Base-by-base conservation (phyloP, 2,329 filamentous ascomycete genomes). In the Cladosporium velox region DNA sequence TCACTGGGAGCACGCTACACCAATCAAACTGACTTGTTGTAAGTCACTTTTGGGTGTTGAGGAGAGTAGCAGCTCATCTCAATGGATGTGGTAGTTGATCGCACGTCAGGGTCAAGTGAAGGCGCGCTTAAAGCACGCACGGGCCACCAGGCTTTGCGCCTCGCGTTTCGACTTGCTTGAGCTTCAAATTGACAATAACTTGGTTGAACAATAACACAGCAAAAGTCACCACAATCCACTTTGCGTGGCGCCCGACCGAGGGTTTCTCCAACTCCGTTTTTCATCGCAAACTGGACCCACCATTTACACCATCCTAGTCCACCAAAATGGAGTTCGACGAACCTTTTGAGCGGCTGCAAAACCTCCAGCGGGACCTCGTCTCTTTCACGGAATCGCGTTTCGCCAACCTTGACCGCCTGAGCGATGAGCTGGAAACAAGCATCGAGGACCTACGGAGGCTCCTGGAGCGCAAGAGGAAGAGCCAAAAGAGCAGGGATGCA, bases 341-440 rank as follows among this genome's bases (percentile, higher is more conserved):
- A 77, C 87, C 86, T 75, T 85, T 96, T 75, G 89, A 90, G 75
- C 87, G 88, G 79, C 87, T 98, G 74, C 89, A 93, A 81, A 89
- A 88, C 78, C 88, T 99, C 73, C 91, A 96, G 79, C 88, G 91
- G 77, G 93, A 97, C 80, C 87, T 99, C 68, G 83, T 90, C 72
- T 88, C 90, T 66, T 85, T 95, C 72, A 87, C 87, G 69, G 89
- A 95, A 74, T 87, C 88, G 65, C 87, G 90, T 32, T 79, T 92
- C 61, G 85, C 89, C 35, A 88, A 89, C 68, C 80, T 91, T 47
- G 89, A 94, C 68, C 87, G 92, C 70, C 83, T 90, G 66, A 85
- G 87, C 72, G 75, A 80, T 60, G 85, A 87, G 75, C 83, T 98
- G 58, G 88, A 91, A 72, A 81, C 81, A 60, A 86, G 90, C 72